Percentiles rank a stretch among this genome's conserved stretches.
Evolutionary conservation across 805 yeast species (phyloP).

Genomic region (Candida germanica): DNA sequence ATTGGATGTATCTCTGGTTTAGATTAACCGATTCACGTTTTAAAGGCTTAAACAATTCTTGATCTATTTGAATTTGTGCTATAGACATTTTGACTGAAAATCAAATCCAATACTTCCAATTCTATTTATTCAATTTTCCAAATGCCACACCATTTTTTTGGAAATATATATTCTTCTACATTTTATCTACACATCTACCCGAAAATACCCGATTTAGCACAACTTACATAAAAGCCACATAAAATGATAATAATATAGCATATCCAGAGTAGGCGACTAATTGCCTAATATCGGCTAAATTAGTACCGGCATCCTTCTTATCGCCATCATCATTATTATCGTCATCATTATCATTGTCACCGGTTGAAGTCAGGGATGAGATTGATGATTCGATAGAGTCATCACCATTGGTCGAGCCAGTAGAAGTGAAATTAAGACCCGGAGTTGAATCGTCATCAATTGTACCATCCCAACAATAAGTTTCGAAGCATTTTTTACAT

Average conservation of each 20-base stretch:
- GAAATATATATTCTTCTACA: no score
- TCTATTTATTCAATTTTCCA: no score
- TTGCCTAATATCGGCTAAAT: not conserved
- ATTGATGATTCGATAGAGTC: not conserved
- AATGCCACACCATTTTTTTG: no score
- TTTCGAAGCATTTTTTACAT: conserved; percentile 66
- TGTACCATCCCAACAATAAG: conserved; percentile 75
- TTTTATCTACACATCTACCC: no score
- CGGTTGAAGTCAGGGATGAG: not conserved
- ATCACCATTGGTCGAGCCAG: conserved; percentile 13
- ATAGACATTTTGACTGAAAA: not conserved
- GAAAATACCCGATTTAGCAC: no score
- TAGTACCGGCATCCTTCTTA: conserved; percentile 5
- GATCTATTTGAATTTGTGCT: conserved; percentile 3
- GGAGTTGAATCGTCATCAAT: conserved; percentile 9
- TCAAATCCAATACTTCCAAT: no score
- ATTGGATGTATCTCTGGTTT: conserved; percentile 8
- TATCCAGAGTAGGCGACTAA: not conserved
- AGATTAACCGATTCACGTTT: not conserved
- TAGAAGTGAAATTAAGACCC: conserved; percentile 12
- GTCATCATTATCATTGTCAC: conserved; percentile 2
- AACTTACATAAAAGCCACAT: no score
- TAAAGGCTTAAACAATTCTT: conserved; percentile 1
- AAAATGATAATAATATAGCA: not conserved
- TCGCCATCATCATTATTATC: conserved; percentile 8